These are phyloP conservation scores for Knufia fluminis DNA, from an alignment of 2,329 filamentous ascomycete species.

Conservation along the genomic window DNA sequence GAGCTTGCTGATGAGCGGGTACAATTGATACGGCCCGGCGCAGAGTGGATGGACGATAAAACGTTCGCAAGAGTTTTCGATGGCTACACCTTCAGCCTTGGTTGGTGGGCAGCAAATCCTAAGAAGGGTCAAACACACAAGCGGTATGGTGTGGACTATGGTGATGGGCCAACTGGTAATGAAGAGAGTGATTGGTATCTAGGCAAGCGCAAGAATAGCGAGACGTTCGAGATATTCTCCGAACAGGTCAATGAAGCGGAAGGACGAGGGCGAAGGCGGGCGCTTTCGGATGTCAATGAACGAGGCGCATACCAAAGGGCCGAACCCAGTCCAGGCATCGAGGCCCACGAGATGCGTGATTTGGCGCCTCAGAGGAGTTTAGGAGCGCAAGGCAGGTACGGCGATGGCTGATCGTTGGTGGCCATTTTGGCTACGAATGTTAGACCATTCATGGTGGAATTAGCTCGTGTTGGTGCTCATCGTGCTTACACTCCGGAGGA, in stretches of 20 bases:
- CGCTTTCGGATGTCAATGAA: slow-evolving; percentile 9
- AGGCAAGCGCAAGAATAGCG: slow-evolving; percentile 5
- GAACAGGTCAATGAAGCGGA: not conserved
- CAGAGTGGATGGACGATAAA: slow-evolving; percentile 18
- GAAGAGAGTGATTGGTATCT: slow-evolving; percentile 14
- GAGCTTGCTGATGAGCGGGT: slow-evolving; percentile 9
- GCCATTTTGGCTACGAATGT: too few species aligned
- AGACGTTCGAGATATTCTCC: slow-evolving; percentile 6
- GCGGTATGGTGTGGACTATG: slow-evolving; percentile 21
- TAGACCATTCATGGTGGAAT: too few species aligned
- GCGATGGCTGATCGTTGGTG: not conserved
- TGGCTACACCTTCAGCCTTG: slow-evolving; percentile 18
- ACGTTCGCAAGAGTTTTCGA: slow-evolving; percentile 16
- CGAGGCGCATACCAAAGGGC: slow-evolving; percentile 7
- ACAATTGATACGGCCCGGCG: slow-evolving; percentile 18
- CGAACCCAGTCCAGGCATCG: slow-evolving; percentile 4
- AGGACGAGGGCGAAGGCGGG: slow-evolving; percentile 1
- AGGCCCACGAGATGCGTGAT: slow-evolving; percentile 3
- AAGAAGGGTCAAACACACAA: slow-evolving; percentile 12
- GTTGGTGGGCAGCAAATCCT: slow-evolving; percentile 21
- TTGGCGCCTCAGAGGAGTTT: not conserved
- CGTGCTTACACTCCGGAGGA: too few species aligned
- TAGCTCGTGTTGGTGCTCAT: too few species aligned
- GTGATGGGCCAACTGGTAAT: slow-evolving; percentile 16
- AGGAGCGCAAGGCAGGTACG: not conserved